Percentiles rank a stretch among this genome's conserved stretches.
phyloP scores from a whole-genome alignment of 2,329 filamentous ascomycete genomes.

The Iodosphaeria phyllophila region DNA sequence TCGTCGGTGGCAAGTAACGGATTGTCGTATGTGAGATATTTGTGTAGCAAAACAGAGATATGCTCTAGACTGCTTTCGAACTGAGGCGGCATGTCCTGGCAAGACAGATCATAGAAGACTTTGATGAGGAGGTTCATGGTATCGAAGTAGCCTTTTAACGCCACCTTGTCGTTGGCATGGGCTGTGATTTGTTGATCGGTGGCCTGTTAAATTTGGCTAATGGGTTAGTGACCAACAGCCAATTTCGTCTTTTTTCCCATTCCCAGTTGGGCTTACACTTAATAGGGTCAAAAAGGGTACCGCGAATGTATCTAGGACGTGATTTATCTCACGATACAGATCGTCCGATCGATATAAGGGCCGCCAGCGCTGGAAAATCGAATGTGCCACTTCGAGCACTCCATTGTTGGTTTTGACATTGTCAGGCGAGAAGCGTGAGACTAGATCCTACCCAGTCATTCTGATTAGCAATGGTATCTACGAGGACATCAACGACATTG shows the following conservation, averaged over 20 bases:
- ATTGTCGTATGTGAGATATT: conserved; percentile 84
- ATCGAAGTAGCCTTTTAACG: conserved; percentile 60
- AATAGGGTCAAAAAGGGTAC: conserved; percentile 67
- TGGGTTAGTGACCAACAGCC: background rate
- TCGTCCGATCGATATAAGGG: conserved; percentile 86
- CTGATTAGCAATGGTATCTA: conserved; percentile 1
- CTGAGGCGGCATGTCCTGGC: conserved; percentile 82
- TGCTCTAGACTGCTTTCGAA: conserved; percentile 76
- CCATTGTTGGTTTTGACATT: conserved; percentile 80
- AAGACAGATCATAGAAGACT: conserved; percentile 92
- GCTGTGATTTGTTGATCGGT: conserved; percentile 55
- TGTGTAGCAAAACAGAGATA: conserved; percentile 68
- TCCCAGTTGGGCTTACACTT: conserved; percentile 29
- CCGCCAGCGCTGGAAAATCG: conserved; percentile 91
- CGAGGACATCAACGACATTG: background rate
- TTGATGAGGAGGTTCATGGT: conserved; percentile 79
- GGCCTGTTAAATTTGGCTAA: conserved; percentile 22
- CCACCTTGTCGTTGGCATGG: conserved; percentile 56
- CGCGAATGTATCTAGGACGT: conserved; percentile 76
- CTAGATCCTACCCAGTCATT: conserved; percentile 49
- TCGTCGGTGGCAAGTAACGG: conserved; percentile 67
- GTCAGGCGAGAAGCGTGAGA: conserved; percentile 64
- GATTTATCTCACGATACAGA: conserved; percentile 88
- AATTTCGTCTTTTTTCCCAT: background rate
- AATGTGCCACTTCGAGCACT: conserved; percentile 91